These are phyloP conservation scores for Eustoma russellianum DNA, from an alignment of 257 asterid genomes.

Conservation along the genomic window DNA sequence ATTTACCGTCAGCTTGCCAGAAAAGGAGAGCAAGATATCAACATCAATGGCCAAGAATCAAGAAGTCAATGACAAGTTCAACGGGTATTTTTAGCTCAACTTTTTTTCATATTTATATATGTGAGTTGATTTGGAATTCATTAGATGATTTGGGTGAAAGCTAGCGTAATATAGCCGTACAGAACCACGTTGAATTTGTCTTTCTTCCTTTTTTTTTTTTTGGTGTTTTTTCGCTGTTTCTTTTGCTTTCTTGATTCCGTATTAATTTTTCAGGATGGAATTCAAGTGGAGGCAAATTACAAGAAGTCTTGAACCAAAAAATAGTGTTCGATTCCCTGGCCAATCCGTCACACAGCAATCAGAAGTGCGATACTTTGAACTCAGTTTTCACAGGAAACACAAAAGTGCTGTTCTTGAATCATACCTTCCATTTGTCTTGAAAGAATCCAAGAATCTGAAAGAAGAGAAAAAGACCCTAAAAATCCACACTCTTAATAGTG, in stretches of 20 bases:
- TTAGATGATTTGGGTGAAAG: too few species aligned
- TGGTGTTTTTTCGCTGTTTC: too few species aligned
- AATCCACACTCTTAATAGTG: conserved; percentile 21
- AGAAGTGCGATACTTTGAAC: conserved; percentile 15
- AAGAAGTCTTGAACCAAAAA: conserved; percentile 14
- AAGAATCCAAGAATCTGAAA: conserved; percentile 13
- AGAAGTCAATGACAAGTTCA: conserved; percentile 21
- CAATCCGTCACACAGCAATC: conserved; percentile 15
- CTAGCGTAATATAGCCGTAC: too few species aligned
- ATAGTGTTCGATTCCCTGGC: conserved; percentile 9
- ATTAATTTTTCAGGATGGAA: background rate
- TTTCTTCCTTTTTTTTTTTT: too few species aligned
- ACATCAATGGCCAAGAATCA: conserved; percentile 27
- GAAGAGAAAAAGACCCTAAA: conserved; percentile 31
- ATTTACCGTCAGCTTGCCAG: conserved; percentile 29
- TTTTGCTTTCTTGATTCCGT: too few species aligned
- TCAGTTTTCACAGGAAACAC: conserved; percentile 34
- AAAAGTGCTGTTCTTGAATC: conserved; percentile 22
- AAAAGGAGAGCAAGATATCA: conserved; percentile 29
- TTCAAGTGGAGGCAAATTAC: conserved; percentile 36
- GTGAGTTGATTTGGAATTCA: too few species aligned
- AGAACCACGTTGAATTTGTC: too few species aligned
- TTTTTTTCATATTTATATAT: too few species aligned
- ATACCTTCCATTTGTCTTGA: conserved; percentile 29
- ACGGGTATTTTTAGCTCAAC: conserved; percentile 4